Evolutionary conservation across 163 green algal genomes (phyloP).

Genomic region (Smithsoniella earleae): DNA sequence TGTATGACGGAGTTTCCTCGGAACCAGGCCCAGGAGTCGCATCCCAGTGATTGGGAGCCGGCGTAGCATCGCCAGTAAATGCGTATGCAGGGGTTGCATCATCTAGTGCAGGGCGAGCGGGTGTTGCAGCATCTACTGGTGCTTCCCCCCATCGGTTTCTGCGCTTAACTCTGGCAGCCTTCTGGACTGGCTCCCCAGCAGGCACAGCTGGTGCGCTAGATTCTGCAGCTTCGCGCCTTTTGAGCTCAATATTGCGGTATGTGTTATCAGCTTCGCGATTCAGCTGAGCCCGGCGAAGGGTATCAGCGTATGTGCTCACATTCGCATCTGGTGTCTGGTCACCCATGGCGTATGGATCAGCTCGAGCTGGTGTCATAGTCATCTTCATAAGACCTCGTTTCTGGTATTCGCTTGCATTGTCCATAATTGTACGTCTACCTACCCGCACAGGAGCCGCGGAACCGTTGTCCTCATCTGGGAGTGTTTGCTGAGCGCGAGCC

Average conservation of each 20-base stretch:
- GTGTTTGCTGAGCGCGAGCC: not conserved
- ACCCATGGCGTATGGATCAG: slow-evolving; percentile 84
- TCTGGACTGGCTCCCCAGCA: slow-evolving; percentile 36
- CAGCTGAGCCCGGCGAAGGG: slow-evolving; percentile 76
- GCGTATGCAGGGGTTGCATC: slow-evolving; percentile 22
- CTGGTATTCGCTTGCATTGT: slow-evolving; percentile 46
- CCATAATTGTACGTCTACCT: slow-evolving; percentile 33
- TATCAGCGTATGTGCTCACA: slow-evolving; percentile 84
- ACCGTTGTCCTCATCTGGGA: slow-evolving; percentile 13
- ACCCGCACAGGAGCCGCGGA: not conserved
- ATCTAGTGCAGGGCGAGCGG: not conserved
- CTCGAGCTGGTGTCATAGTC: slow-evolving; percentile 77
- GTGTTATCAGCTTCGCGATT: slow-evolving; percentile 88
- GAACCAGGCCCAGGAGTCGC: slow-evolving; percentile 34
- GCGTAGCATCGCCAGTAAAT: slow-evolving; percentile 30
- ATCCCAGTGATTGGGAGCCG: slow-evolving; percentile 65
- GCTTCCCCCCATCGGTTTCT: slow-evolving; percentile 48
- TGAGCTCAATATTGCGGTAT: slow-evolving; percentile 71
- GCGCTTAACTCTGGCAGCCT: slow-evolving; percentile 30
- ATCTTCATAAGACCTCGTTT: slow-evolving; percentile 35
- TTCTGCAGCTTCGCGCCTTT: slow-evolving; percentile 46
- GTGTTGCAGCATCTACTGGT: slow-evolving; percentile 30
- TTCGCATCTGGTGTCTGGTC: slow-evolving; percentile 70
- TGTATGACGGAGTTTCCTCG: slow-evolving; percentile 36
- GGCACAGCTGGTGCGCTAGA: slow-evolving; percentile 29